Conservation (phyloP, 352 stramenopile species). For the Thraustochytrium sp. region DNA sequence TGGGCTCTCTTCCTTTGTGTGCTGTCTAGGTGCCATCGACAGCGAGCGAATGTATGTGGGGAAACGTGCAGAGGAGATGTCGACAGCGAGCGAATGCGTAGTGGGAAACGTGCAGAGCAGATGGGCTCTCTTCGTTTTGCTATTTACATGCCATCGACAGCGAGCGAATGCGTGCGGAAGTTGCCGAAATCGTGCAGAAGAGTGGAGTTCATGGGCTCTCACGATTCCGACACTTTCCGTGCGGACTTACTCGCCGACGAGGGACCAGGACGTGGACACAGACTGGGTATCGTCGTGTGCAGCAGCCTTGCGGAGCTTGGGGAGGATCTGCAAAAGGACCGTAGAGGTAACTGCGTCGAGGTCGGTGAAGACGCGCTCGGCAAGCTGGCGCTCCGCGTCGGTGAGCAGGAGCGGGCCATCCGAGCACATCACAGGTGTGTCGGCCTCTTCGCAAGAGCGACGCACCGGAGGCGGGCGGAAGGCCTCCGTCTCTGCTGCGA, state of each 20-base stretch:
- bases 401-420: background rate
- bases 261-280: background rate
- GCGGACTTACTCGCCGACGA: background rate
- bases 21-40: no score
- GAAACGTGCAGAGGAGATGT: no score
- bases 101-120: no score
- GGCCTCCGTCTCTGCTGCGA: conserved; percentile 38
- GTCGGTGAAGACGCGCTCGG: conserved; percentile 36
- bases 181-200: no score
- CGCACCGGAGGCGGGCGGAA: background rate
- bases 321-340: background rate
- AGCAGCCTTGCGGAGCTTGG: background rate
- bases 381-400: background rate
- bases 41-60: no score
- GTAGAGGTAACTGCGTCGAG: background rate
- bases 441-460: background rate
- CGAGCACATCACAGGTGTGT: background rate
- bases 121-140: no score
- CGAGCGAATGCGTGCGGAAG: no score
- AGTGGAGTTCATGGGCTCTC: no score
- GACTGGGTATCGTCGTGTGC: background rate
- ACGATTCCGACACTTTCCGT: no score
- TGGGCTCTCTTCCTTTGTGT: no score
- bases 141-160: no score
- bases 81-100: no score